Evolutionary conservation across 495 filamentous ascomycete species (phyloP).

Genomic region (Penicillium simplicissimum): DNA sequence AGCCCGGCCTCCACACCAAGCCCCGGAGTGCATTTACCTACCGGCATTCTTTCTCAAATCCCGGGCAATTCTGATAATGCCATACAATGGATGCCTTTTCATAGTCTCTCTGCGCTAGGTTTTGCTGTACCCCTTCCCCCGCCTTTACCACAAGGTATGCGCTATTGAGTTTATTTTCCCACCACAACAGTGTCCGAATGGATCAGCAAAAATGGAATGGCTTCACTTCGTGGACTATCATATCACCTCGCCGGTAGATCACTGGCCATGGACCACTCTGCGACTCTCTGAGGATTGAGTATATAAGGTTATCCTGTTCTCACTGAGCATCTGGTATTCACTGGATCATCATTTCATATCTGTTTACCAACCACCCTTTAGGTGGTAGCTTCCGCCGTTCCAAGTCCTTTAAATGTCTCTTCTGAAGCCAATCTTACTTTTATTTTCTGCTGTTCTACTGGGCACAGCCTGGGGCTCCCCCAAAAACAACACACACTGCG

Average conservation of each 20-base stretch:
- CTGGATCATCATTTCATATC: no score
- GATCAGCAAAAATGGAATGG: not conserved
- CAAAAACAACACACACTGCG: constrained; percentile 5
- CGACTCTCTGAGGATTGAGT: no score
- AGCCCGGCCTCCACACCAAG: no score
- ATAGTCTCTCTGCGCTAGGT: not conserved
- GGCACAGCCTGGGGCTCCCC: not conserved
- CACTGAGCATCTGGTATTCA: no score
- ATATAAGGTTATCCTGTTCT: no score
- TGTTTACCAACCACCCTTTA: no score
- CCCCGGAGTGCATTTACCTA: no score
- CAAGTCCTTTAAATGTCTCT: not conserved
- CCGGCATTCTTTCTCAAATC: no score
- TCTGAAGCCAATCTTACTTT: not conserved
- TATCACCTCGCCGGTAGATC: not conserved
- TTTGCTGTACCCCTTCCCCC: not conserved
- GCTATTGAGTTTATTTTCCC: not conserved
- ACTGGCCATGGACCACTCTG: not conserved
- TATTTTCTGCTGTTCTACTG: not conserved
- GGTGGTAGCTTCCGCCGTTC: not conserved
- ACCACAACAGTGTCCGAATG: not conserved
- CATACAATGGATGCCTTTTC: no score
- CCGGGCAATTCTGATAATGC: no score
- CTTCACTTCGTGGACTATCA: not conserved
- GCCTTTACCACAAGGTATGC: not conserved